These are phyloP conservation scores for Scedosporium boydii DNA, from an alignment of 2,329 filamentous ascomycete genomes.

Conservation along the genomic window DNA sequence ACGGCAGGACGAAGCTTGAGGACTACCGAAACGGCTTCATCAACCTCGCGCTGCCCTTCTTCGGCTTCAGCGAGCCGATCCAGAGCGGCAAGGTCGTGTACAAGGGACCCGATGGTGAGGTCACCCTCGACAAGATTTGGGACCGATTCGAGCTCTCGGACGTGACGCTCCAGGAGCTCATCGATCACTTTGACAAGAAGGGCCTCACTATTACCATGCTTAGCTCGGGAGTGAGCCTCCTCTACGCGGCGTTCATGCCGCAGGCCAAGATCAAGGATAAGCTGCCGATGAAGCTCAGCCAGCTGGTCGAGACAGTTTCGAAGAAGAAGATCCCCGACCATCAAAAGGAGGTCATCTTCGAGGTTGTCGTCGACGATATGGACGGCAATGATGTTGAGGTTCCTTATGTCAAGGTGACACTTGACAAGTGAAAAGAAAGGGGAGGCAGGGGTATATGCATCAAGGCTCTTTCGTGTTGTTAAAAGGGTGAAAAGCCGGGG, in stretches of 20 bases:
- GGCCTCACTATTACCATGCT: conserved; percentile 85
- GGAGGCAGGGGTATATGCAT: conserved; percentile 9
- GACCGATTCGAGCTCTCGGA: conserved; percentile 89
- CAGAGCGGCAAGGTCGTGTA: conserved; percentile 89
- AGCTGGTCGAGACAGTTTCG: conserved; percentile 78
- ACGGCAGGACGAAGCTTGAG: conserved; percentile 92
- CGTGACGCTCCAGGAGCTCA: conserved; percentile 73
- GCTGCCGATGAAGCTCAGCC: conserved; percentile 72
- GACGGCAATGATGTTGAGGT: conserved; percentile 92
- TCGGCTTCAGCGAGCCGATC: conserved; percentile 96
- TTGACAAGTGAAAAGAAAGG: conserved; percentile 25
- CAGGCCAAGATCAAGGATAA: conserved; percentile 72
- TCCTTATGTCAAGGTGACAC: conserved; percentile 87
- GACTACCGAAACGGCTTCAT: conserved; percentile 99
- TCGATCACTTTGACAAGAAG: conserved; percentile 70
- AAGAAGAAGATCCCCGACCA: conserved; percentile 87
- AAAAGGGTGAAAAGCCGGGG: not conserved
- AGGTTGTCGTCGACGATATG: conserved; percentile 84
- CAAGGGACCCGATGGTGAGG: conserved; percentile 65
- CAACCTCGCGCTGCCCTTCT: conserved; percentile 93
- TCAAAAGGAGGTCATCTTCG: conserved; percentile 93
- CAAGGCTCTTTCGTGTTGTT: not conserved
- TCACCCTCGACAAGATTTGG: conserved; percentile 92
- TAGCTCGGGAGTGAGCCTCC: conserved; percentile 89
- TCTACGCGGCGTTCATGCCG: conserved; percentile 91